Evolutionary conservation across 169 alveolate genomes (phyloP).

Genomic region (Plasmodium berghei): DNA sequence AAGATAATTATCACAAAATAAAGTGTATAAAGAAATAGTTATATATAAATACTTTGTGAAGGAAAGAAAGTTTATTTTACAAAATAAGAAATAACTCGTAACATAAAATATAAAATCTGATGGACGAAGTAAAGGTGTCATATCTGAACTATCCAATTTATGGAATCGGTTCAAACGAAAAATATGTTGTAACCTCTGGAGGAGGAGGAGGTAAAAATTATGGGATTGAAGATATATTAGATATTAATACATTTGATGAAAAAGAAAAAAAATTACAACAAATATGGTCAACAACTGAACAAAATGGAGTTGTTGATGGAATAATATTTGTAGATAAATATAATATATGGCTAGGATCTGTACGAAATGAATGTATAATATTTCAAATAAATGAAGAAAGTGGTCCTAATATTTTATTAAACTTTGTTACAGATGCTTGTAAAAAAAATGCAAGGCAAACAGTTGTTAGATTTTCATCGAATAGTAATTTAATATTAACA

Average conservation of each 20-base stretch:
- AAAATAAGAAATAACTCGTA: no score
- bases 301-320: conserved; percentile 69
- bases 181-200: conserved; percentile 85
- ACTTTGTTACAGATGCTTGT: conserved; percentile 74
- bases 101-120: background rate
- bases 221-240: conserved; percentile 84
- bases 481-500: conserved; percentile 77
- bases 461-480: conserved; percentile 60
- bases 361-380: conserved; percentile 78
- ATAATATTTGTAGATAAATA: conserved; percentile 56
- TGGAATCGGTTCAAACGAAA: conserved; percentile 81
- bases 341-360: conserved; percentile 85
- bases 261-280: conserved; percentile 49
- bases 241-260: conserved; percentile 47
- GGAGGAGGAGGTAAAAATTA: conserved; percentile 88
- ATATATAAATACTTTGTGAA: no score
- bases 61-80: no score
- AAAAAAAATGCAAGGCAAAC: conserved; percentile 80
- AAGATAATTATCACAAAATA: no score
- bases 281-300: conserved; percentile 71
- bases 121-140: conserved; percentile 68
- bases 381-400: conserved; percentile 77
- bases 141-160: conserved; percentile 72
- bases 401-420: conserved; percentile 78
- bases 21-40: no score